Conservation (phyloP, 768 basidiomycete genomes). For the Suillus alpinus region DNA sequence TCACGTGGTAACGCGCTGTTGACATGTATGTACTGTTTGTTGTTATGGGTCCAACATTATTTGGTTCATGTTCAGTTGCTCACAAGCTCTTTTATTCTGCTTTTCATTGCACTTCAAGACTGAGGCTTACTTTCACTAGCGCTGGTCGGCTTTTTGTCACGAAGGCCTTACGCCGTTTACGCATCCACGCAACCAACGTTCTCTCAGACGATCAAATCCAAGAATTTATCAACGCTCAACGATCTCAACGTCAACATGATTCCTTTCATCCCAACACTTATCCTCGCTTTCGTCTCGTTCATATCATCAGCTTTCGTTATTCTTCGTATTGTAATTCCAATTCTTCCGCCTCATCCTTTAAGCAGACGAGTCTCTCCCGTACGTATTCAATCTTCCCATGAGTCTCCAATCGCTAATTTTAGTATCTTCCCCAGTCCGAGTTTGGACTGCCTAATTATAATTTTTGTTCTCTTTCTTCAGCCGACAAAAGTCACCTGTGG, state of each 20-base stretch:
- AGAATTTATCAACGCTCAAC: slow-evolving; percentile 12
- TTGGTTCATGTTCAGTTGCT: slow-evolving; percentile 14
- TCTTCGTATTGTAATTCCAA: slow-evolving; percentile 72
- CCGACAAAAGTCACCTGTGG: slow-evolving; percentile 74
- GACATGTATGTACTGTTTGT: slow-evolving; percentile 19
- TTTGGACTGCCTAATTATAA: slow-evolving; percentile 63
- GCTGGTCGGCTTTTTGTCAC: slow-evolving; percentile 31
- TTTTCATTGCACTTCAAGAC: slow-evolving; percentile 17
- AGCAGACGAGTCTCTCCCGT: slow-evolving; percentile 75
- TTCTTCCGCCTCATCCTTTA: slow-evolving; percentile 69
- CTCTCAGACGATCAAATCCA: slow-evolving; percentile 10
- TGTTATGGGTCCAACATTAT: slow-evolving; percentile 19
- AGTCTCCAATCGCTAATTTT: slow-evolving; percentile 11
- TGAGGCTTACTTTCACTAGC: slow-evolving; percentile 14
- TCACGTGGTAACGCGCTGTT: slow-evolving; percentile 19
- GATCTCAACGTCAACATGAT: slow-evolving; percentile 45
- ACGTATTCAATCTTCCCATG: slow-evolving; percentile 22
- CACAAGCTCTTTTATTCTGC: not conserved
- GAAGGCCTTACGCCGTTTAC: slow-evolving; percentile 39
- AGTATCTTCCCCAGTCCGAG: slow-evolving; percentile 51
- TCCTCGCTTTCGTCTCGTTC: slow-evolving; percentile 70
- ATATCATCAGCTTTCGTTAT: slow-evolving; percentile 71
- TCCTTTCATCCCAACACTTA: slow-evolving; percentile 63
- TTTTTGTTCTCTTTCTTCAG: slow-evolving; percentile 60
- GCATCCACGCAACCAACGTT: slow-evolving; percentile 26